Base-by-base conservation (phyloP, 345 rosid genomes). In the Carallia brachiata region DNA sequence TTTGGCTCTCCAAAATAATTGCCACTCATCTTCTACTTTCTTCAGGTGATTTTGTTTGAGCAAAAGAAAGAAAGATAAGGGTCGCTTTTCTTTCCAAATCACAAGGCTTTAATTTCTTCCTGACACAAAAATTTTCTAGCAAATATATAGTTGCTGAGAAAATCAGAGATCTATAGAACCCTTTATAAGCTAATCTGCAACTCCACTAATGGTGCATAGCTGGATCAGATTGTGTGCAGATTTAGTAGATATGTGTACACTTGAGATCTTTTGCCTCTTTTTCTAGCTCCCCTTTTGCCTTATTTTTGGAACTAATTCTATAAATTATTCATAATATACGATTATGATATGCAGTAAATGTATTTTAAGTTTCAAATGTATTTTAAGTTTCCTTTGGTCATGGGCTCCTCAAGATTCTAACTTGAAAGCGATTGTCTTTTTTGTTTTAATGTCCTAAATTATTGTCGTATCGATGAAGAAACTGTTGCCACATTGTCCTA, bases 141-240 rank as follows among this genome's bases (percentile, higher is more conserved):
- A 54, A 66, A 65, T 27, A 63, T 18, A 53, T 48, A 37, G 37
- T 44, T 71, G 66, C 70, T 71, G 66, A 80, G 77, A 61, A 15
- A 81, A 83, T 68, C 78, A 59, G 75, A 84, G 90, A 86, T 85
- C 91, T 86, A 12, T 63, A 71, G 4, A 37, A 71, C 77, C 62
- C 73, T 74, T 82, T 87, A 75, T 77, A 79, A 79, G 78, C 71
- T 78, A 78, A 44, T 80, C 74, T 82, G 62, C 67, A 75, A 16
- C 70, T 63, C 70, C 47, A 81, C 80, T 81, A 82, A 89, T 85
- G 78, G 84, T 90, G 98, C 95, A 77, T 87, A 84, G 95, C 96
- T 91, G 98, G 90, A 88, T 86, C 88, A 79, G 93, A 95, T 90
- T 90, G 77, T 82, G 81, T 78, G 58, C 80, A 84, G 93, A 90